A percentile compares a stretch with the other conserved stretches of the same genome.
These are phyloP conservation scores for Crassisporium funariophilum DNA, from an alignment of 768 basidiomycete genomes.

Conservation along the genomic window DNA sequence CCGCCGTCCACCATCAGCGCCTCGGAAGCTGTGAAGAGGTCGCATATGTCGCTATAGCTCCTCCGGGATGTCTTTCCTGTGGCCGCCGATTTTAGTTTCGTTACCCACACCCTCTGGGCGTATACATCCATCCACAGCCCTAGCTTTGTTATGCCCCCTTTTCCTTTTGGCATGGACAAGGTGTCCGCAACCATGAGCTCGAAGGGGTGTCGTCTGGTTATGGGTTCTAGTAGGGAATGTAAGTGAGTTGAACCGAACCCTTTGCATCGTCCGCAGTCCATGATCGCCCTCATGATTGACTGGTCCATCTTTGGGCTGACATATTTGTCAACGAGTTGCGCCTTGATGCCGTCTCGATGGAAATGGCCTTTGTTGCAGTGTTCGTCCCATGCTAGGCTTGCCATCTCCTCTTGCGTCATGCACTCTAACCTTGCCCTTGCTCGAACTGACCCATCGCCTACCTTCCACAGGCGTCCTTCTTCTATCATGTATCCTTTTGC, in stretches of 20 bases:
- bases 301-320: too few relatives aligned
- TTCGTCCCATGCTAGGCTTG: constrained; percentile 16
- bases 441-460: constrained; percentile 16
- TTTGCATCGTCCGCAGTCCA: constrained; percentile 28
- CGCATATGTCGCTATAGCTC: constrained; percentile 28
- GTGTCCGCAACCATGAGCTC: constrained; percentile 38
- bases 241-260: constrained; percentile 32
- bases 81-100: constrained; percentile 26
- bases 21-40: too few relatives aligned
- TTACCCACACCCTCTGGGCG: constrained; percentile 31
- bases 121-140: constrained; percentile 32
- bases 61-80: constrained; percentile 28
- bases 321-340: too few relatives aligned
- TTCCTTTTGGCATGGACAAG: constrained; percentile 34
- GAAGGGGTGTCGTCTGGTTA: constrained; percentile 37
- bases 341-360: too few relatives aligned
- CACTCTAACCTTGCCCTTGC: constrained; percentile 28
- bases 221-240: constrained; percentile 36
- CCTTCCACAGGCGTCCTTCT: constrained; percentile 27
- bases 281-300: constrained; percentile 24
- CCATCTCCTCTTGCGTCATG: constrained; percentile 26
- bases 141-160: too few relatives aligned
- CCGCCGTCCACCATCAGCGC: too few relatives aligned
- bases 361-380: constrained; percentile 22
- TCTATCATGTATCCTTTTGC: constrained; percentile 29